Evolutionary conservation across 163 green algal species (phyloP).

Genomic region (Scenedesmus sp.): DNA sequence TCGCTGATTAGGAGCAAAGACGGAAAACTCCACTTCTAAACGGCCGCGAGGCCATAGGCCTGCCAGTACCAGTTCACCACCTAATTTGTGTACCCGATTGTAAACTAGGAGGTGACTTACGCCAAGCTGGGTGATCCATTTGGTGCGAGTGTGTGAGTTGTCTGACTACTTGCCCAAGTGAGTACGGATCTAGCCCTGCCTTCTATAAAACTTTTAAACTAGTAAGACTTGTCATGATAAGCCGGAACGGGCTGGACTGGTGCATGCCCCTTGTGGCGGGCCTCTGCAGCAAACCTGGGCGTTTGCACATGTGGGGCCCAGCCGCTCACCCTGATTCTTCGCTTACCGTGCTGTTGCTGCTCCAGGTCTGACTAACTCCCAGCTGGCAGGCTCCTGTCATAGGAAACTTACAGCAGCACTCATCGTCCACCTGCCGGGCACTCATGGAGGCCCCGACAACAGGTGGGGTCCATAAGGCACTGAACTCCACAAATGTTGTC

Average conservation of each 20-base stretch:
- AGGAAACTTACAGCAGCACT: background rate
- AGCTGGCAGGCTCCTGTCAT: background rate
- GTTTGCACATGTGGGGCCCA: background rate
- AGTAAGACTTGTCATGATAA: background rate
- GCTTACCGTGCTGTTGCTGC: background rate
- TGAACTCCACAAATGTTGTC: background rate
- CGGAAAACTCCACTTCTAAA: background rate
- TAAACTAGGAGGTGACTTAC: background rate
- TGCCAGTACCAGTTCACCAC: background rate
- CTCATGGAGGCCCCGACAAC: conserved; percentile 2
- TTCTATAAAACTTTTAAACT: background rate
- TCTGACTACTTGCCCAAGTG: background rate
- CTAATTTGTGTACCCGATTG: background rate
- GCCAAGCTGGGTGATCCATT: background rate
- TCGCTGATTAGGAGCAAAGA: background rate
- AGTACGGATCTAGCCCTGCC: background rate
- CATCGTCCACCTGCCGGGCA: background rate
- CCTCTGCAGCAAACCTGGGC: background rate
- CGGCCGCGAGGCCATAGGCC: background rate
- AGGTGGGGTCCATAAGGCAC: background rate
- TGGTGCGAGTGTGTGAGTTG: background rate
- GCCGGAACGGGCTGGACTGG: background rate
- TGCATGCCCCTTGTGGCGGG: background rate
- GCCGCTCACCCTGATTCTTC: background rate
- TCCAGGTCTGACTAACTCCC: background rate